Conservation (phyloP, 305 asterid genomes). For the Nicotiana rustica region DNA sequence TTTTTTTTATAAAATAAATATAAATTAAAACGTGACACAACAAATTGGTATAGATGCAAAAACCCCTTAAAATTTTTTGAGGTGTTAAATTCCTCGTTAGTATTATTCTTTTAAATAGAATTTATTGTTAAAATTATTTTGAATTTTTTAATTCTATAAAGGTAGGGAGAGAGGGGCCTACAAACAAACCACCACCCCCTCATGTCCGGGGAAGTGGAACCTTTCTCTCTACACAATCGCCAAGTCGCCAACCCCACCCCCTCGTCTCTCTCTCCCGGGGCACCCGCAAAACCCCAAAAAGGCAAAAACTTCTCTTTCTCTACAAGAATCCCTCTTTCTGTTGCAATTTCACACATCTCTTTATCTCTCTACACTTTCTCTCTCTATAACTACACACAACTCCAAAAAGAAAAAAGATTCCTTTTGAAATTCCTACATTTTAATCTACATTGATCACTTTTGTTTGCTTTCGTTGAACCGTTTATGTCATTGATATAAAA, state of each 20-base stretch:
- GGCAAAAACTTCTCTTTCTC: background rate
- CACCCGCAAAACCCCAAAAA: background rate
- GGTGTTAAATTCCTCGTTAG: too few relatives aligned
- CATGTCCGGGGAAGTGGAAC: conserved; percentile 26
- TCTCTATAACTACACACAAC: background rate
- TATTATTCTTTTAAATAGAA: too few relatives aligned
- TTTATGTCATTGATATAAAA: background rate
- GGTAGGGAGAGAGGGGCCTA: background rate
- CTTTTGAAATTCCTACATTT: background rate
- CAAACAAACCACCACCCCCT: background rate
- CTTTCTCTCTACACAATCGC: background rate
- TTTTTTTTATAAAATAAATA: too few relatives aligned
- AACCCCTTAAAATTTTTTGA: too few relatives aligned
- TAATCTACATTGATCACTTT: background rate
- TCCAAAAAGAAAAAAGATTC: background rate
- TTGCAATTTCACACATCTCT: background rate
- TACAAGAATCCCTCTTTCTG: background rate
- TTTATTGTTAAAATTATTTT: too few relatives aligned
- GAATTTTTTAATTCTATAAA: background rate
- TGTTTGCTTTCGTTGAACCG: background rate
- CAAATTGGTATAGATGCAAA: too few relatives aligned
- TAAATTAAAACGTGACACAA: too few relatives aligned
- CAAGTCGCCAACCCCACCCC: background rate
- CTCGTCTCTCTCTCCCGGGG: background rate
- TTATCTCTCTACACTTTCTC: background rate